Evolutionary conservation across 192 early-diverging fungal genomes (phyloP), one percentile per base, ranked within the genome.

Genomic region (Coemansia sp.): DNA sequence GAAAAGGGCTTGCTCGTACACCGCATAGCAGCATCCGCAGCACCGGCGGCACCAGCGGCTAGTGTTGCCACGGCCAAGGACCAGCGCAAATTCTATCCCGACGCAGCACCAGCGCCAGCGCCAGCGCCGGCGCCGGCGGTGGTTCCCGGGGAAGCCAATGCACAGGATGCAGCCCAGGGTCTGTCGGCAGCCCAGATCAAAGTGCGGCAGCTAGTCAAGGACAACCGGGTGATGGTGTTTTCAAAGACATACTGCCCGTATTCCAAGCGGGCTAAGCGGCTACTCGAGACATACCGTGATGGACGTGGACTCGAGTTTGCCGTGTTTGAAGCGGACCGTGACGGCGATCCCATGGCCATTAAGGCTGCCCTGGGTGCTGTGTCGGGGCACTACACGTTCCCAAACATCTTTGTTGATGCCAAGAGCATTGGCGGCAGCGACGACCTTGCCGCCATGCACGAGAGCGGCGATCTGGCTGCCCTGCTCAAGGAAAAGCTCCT

Each of bases 241-340:
- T 86, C 85, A 60, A 95, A 87, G 72, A 69, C 80, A 7, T 81
- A 78, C 55, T 90, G 86, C 66, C 86, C 86, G 39, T 90, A 85
- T 68, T 87, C 85, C 51, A 43, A 43, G 13, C 69, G 53, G 15
- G 80, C 88, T 45, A 87, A 87, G 80, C 25, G 23, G 4, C 53
- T 82, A 28, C 66, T 89, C 9, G 38, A 47, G 9, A 14, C 66
- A 52, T 67, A 67, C 52, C 59, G 42, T 19, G 52, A 64, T 13
- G 49, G 59, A 7, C 65, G 43, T 22, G 69, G 74, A 4, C 70
- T 78, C 26, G 60, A 59, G 14, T 65, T 61, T n/a, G 28, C 73
- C 18, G 81, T 85, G 47, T 71, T 87, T 5, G 83, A 87, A 44
- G 71, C 38, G 9, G 56, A 68, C 14, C 20, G 55, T 5, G 66